These are phyloP conservation scores for Plasmodium billcollinsi DNA, from an alignment of 169 alveolate genomes.

Conservation along the genomic window DNA sequence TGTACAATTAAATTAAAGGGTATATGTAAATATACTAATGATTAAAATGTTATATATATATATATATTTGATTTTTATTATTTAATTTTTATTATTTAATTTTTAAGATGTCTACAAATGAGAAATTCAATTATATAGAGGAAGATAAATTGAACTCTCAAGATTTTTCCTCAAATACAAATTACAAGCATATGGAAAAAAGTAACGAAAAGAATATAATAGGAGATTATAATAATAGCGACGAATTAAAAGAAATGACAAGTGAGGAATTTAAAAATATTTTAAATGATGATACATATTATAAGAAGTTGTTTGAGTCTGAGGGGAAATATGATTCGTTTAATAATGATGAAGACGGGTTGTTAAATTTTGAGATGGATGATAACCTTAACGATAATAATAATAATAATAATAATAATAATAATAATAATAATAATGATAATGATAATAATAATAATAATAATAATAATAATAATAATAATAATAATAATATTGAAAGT, in stretches of 20 bases:
- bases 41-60: background rate
- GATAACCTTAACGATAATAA: background rate
- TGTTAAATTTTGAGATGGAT: background rate
- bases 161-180: background rate
- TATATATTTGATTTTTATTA: background rate
- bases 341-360: background rate
- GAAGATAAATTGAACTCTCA: no score
- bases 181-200: background rate
- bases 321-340: background rate
- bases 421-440: no score
- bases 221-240: conserved; percentile 1
- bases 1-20: no score
- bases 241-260: conserved; percentile 42
- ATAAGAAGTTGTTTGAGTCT: background rate
- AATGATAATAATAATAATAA: no score
- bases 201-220: conserved; percentile 7
- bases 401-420: no score
- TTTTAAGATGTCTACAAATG: no score
- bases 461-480: no score
- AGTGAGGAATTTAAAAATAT: conserved; percentile 39
- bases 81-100: no score
- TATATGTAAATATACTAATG: no score
- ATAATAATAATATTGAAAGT: no score
- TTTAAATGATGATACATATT: conserved; percentile 24
- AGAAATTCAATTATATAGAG: no score